A percentile compares a stretch with the other conserved stretches of the same genome.
phyloP scores from a whole-genome alignment of 108 stramenopile genomes.

The Aurantiochytrium sp. region DNA sequence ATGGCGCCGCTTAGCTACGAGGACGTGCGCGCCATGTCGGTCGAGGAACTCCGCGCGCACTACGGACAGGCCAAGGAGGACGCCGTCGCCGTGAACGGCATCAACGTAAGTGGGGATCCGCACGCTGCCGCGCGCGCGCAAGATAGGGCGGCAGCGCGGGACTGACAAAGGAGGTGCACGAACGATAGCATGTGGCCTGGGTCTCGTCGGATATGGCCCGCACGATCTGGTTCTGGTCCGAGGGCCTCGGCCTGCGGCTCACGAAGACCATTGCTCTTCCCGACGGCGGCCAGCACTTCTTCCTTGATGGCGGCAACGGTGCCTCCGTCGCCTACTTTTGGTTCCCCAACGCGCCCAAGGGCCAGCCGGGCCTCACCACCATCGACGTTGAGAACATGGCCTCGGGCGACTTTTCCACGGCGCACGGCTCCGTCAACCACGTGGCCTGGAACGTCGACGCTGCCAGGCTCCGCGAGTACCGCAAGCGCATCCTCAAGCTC shows the following conservation, averaged over 20 bases:
- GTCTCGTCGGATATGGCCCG: constrained; percentile 22
- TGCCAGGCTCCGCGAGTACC: background rate
- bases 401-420: background rate
- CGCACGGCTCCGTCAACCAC: constrained; percentile 14
- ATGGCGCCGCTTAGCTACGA: background rate
- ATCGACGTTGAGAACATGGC: background rate
- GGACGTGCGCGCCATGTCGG: background rate
- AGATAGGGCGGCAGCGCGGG: too few species aligned
- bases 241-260: background rate
- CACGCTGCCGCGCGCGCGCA: too few species aligned
- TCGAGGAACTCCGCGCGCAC: background rate
- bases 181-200: constrained; percentile 5
- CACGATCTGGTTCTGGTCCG: constrained; percentile 22
- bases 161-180: too few species aligned
- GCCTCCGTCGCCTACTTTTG: constrained; percentile 27
- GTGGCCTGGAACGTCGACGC: constrained; percentile 21
- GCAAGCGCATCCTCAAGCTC: background rate
- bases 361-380: background rate
- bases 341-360: constrained; percentile 7
- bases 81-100: background rate
- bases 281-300: constrained; percentile 1
- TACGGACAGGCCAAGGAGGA: background rate
- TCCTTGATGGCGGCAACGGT: constrained; percentile 29
- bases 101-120: constrained; percentile 11
- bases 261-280: constrained; percentile 28